Evolutionary conservation across 129 eudicot species (phyloP).

Genomic region (Lactuca sativa): DNA sequence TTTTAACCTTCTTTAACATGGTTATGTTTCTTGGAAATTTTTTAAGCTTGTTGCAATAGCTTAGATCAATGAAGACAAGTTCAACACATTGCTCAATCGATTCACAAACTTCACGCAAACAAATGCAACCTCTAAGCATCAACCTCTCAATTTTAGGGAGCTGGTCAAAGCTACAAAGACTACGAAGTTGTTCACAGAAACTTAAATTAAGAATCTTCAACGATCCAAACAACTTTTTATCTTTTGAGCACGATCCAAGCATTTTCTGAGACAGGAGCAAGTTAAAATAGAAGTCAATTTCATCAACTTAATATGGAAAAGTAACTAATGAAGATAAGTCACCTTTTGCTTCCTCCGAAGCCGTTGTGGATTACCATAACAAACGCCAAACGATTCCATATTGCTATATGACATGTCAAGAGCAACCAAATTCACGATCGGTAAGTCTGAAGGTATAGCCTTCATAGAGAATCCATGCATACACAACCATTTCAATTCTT

Average conservation of each 20-base stretch:
- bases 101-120: no score
- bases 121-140: not conserved
- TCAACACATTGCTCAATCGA: no score
- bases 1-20: not conserved
- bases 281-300: not conserved
- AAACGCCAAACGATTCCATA: slow-evolving; percentile 20
- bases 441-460: slow-evolving; percentile 15
- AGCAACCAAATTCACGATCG: slow-evolving; percentile 9
- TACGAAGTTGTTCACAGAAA: no score
- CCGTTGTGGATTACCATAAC: not conserved
- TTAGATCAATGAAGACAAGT: no score
- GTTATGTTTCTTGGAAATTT: no score
- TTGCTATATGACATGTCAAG: not conserved
- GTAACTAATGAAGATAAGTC: not conserved
- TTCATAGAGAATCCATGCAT: no score
- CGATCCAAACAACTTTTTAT: no score
- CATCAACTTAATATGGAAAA: not conserved
- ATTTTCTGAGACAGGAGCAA: not conserved
- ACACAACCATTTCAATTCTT: no score
- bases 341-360: slow-evolving; percentile 17
- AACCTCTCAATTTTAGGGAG: slow-evolving; percentile 15
- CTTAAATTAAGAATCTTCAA: no score
- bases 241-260: not conserved
- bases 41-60: no score
- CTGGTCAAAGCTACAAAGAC: not conserved